Base-by-base conservation (phyloP, 129 eudicot species). In the Deinandra increscens region DNA sequence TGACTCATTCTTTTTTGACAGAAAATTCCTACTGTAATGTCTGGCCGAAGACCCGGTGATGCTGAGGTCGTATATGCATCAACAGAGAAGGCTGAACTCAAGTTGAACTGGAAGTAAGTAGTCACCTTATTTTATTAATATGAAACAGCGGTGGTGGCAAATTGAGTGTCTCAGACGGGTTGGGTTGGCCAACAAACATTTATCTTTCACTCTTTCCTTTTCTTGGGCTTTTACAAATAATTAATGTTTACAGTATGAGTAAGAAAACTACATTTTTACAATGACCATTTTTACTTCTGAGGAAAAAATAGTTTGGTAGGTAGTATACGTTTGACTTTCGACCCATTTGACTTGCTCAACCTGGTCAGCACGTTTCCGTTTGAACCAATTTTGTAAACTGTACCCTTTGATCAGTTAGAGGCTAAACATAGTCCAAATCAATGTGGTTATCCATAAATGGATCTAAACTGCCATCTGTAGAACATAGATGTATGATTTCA, bases 41-140 rank as follows among this genome's bases (percentile, higher is more conserved):
- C 96, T 85, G 93, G 64, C 13, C 82, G 99, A 46, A 92, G 99
- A 55, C 93, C 97, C 70, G 99, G 99, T 38, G 99, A 94, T 83
- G 90, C 90, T 41, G 97, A 89, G 86, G 26, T 84, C 42, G 99
- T 94, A 54, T 94, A 84, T 73, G 99, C 88, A 69, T 84, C 91
- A 60, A 94, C 93, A 3, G 87, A 71, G 26, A 94, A 94, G 75
- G 99, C 99, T 55, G 93, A 83, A 71, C 81, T 74, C 4, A 97
- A 94, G 68, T 69, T 94, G 69, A 80, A 83, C 20, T 94, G 99
- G 99, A 94, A 85, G 99, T 89, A 85, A 89, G 99, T 79, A 3
- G 34, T 13, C 9, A 41, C 60, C 75, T 48, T 46, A 60, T 10
- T 4, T 36, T 59, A 3, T 42, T 23, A 41, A 9, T 26, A 41